Conservation (phyloP, 1,139 yeast genomes). For the Pichia sp. region DNA sequence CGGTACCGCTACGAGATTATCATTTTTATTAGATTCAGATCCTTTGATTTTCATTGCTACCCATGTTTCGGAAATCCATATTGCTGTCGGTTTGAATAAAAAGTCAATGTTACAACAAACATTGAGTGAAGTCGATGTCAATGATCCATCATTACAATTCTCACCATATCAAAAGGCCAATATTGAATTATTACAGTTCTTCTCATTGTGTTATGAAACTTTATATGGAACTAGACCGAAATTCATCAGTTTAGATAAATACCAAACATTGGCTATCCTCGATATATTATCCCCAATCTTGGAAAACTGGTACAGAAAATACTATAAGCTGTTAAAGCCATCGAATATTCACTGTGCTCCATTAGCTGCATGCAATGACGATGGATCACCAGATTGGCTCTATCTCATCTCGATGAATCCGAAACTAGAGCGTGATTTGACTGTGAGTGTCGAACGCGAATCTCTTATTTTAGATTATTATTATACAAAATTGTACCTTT, state of each 20-base stretch:
- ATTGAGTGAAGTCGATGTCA: constrained; percentile 59
- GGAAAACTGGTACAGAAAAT: constrained; percentile 74
- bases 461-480: constrained; percentile 78
- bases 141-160: constrained; percentile 39
- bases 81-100: constrained; percentile 69
- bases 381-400: constrained; percentile 24
- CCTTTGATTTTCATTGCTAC: constrained; percentile 78
- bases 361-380: constrained; percentile 16
- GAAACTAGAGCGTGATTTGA: constrained; percentile 40
- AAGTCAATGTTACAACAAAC: constrained; percentile 69
- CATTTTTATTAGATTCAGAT: constrained; percentile 81
- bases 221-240: constrained; percentile 67
- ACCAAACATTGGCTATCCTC: constrained; percentile 70
- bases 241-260: constrained; percentile 51
- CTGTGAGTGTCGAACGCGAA: constrained; percentile 57
- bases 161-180: constrained; percentile 73
- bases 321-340: constrained; percentile 52
- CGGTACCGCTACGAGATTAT: constrained; percentile 82
- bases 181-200: constrained; percentile 73
- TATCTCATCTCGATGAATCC: constrained; percentile 24
- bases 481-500: constrained; percentile 80
- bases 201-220: constrained; percentile 82
- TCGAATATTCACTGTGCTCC: constrained; percentile 32
- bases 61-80: constrained; percentile 77
- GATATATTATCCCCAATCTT: constrained; percentile 73